Evolutionary conservation across 2,329 filamentous ascomycete species (phyloP).

Genomic region (Colletotrichum simmondsii): DNA sequence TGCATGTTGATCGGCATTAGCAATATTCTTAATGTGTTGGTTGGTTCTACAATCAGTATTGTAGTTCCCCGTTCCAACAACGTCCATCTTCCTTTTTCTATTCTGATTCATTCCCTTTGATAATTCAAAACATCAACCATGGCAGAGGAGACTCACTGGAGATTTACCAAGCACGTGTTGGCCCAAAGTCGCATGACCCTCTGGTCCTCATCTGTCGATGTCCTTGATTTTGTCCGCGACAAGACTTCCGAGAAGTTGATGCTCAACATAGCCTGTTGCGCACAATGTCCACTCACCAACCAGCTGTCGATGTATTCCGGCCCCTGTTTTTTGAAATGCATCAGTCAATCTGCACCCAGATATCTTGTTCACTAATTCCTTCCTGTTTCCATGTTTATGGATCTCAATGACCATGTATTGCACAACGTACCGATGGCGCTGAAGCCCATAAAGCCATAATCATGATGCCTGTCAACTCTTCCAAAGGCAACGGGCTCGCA

Average conservation of each 20-base stretch:
- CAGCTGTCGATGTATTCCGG: constrained; percentile 55
- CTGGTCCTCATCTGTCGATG: constrained; percentile 45
- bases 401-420: not conserved
- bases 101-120: not conserved
- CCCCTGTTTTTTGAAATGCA: not conserved
- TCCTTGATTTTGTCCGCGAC: constrained; percentile 45
- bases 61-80: too few species aligned
- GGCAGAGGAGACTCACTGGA: constrained; percentile 40
- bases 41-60: too few species aligned
- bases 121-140: not conserved
- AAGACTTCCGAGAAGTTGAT: constrained; percentile 54
- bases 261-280: constrained; percentile 54
- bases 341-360: not conserved
- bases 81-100: not conserved
- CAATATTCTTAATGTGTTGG: not conserved
- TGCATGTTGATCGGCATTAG: constrained; percentile 30
- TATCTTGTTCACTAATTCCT: not conserved
- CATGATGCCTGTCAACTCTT: constrained; percentile 53
- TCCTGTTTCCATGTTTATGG: not conserved
- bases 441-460: constrained; percentile 45
- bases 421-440: constrained; percentile 20
- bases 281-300: constrained; percentile 54
- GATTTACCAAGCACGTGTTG: constrained; percentile 48
- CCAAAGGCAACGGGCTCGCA: constrained; percentile 50
- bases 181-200: constrained; percentile 49